Conservation (phyloP, 2,329 filamentous ascomycete genomes). For the Zymoseptoria brevis region DNA sequence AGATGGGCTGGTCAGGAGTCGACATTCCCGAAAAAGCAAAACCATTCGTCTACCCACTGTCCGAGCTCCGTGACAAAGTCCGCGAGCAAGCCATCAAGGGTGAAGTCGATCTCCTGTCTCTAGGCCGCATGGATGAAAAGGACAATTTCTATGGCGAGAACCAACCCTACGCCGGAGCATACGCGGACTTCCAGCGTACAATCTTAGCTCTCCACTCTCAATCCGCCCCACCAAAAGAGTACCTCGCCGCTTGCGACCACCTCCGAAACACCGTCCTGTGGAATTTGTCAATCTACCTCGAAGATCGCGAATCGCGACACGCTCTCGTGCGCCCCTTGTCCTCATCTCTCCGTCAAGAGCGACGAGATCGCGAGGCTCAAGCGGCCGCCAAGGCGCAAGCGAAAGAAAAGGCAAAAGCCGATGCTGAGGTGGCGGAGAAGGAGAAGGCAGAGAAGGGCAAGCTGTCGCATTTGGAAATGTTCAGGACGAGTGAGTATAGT, state of each 20-base stretch:
- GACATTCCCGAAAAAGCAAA: slow-evolving; percentile 54
- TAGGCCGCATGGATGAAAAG: slow-evolving; percentile 21
- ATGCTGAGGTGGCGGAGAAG: slow-evolving; percentile 41
- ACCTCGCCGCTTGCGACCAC: slow-evolving; percentile 68
- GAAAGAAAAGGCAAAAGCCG: slow-evolving; percentile 45
- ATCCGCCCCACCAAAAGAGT: slow-evolving; percentile 54
- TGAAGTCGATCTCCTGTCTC: slow-evolving; percentile 30
- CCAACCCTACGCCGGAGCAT: slow-evolving; percentile 42
- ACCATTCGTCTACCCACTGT: slow-evolving; percentile 53
- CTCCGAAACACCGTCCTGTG: slow-evolving; percentile 76
- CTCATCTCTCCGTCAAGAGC: slow-evolving; percentile 40
- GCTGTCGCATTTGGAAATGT: slow-evolving; percentile 52
- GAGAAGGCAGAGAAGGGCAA: slow-evolving; percentile 49
- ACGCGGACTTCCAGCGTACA: slow-evolving; percentile 51
- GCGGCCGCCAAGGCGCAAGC: slow-evolving; percentile 41
- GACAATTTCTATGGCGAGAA: slow-evolving; percentile 18
- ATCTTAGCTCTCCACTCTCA: slow-evolving; percentile 47
- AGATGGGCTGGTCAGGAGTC: slow-evolving; percentile 58
- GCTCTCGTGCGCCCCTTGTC: slow-evolving; percentile 66
- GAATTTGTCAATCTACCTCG: slow-evolving; percentile 76
- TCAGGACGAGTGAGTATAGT: slow-evolving; percentile 54
- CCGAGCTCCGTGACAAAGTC: slow-evolving; percentile 50
- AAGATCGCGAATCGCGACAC: slow-evolving; percentile 62
- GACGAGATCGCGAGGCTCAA: slow-evolving; percentile 46
- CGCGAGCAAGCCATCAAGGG: slow-evolving; percentile 48